phyloP scores from a whole-genome alignment of 495 filamentous ascomycete genomes.

The Baudoinia panamericana region DNA sequence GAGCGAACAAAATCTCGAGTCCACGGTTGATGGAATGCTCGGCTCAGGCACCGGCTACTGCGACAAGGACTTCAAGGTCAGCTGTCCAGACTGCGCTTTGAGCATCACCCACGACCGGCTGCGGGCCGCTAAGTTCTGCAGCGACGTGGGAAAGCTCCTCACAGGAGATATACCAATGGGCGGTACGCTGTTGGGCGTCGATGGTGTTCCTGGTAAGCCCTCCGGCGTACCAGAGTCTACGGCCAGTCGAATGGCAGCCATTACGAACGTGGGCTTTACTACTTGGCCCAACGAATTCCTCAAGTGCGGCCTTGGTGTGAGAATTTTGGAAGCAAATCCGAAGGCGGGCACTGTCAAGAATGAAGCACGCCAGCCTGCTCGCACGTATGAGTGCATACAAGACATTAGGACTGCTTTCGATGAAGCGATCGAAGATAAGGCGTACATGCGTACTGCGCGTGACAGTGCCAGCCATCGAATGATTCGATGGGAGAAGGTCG shows the following conservation, averaged over 20 bases:
- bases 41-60: conserved; percentile 42
- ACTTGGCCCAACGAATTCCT: conserved; percentile 5
- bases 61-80: conserved; percentile 41
- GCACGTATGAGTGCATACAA: too few species aligned
- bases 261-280: neutral
- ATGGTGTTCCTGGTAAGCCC: conserved; percentile 10
- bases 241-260: too few species aligned
- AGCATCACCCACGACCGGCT: conserved; percentile 37
- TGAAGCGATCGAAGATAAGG: neutral
- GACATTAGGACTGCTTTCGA: conserved; percentile 11
- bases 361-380: too few species aligned
- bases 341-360: neutral
- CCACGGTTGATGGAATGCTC: conserved; percentile 2
- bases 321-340: neutral
- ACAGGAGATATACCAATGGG: conserved; percentile 41
- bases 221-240: neutral
- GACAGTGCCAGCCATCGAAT: neutral
- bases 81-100: conserved; percentile 22
- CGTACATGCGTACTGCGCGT: conserved; percentile 1
- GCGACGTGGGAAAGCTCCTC: conserved; percentile 38
- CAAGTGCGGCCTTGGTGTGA: conserved; percentile 2
- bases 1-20: neutral
- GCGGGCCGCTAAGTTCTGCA: conserved; percentile 42
- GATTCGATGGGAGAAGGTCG: conserved; percentile 30
- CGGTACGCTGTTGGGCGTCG: conserved; percentile 39